phyloP scores from a whole-genome alignment of 2,329 filamentous ascomycete genomes.

The Colletotrichum sp. region DNA sequence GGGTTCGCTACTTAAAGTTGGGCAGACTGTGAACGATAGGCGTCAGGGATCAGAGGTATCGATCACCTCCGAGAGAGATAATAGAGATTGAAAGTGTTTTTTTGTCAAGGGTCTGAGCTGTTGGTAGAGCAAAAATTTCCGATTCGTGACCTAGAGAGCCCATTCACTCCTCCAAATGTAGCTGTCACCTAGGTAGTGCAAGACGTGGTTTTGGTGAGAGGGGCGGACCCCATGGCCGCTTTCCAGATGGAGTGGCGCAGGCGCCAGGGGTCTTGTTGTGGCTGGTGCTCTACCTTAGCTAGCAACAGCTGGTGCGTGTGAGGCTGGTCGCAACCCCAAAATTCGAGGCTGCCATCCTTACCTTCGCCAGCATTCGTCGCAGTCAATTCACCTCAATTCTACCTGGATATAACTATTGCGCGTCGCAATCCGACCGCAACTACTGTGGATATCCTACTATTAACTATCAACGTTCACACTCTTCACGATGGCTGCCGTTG shows the following conservation, averaged over 20 bases:
- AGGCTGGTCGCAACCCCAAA: slow-evolving; percentile 9
- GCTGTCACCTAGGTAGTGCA: background rate
- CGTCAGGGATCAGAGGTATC: slow-evolving; percentile 18
- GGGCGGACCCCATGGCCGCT: background rate
- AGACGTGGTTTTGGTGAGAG: background rate
- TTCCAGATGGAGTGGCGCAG: background rate
- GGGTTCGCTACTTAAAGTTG: background rate
- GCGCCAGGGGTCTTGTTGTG: background rate
- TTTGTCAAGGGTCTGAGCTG: background rate
- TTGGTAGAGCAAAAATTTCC: background rate
- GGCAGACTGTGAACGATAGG: background rate
- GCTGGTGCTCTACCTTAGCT: background rate
- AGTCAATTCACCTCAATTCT: background rate
- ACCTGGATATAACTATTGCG: background rate
- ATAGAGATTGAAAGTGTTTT: background rate
- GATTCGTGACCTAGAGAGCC: background rate
- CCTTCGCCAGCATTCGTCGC: background rate
- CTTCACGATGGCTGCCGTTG: slow-evolving; percentile 59
- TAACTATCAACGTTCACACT: background rate
- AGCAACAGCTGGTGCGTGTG: background rate
- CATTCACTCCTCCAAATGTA: background rate
- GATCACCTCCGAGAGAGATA: slow-evolving; percentile 10
- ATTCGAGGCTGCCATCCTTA: background rate
- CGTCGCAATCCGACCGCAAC: background rate
- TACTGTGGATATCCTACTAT: background rate